Evolutionary conservation across 768 basidiomycete species (phyloP), one percentile per base, ranked within the genome.

Genomic region (Hericium erinaceus): DNA sequence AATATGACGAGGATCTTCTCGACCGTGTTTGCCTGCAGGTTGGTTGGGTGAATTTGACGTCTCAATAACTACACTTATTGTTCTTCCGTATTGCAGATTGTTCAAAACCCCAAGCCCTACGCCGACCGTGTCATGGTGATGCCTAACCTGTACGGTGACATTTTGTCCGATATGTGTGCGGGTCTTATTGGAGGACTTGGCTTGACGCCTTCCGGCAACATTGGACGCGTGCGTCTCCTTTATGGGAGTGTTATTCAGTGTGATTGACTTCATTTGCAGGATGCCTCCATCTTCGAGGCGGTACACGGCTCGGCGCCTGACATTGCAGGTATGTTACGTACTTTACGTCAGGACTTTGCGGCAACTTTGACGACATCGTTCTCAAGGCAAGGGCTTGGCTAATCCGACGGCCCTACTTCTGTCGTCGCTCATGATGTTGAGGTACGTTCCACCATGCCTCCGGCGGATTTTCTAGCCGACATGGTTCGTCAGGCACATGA

Each of bases 221-320:
- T 98, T 70, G 95, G 95, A 64, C 84, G 88, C 64, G 91, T 91
- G 75, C 62, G 85, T 18, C 33, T 33, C 33, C 8, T 33, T 11
- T 24, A 7, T 39, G 22, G 56, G 59, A 39, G 52, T 37, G 37
- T 26, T 15, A 24, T 44, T 22, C 53, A 56, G n/a, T 33, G 22
- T 22, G 62, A 39, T 24, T 60, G 57, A 57, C 60, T 48, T 61
- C 66, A n/a, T 61, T 54, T 61, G 38, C 62, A 93, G 89, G 94
- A 98, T 72, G 97, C 97, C 39, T 98, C 95, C 56, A 99, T 99
- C 72, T 99, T 98, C 65, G 97, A 99, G 76, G 97, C 97, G 60
- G 97, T 99, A 11, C 97, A 99, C 74, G 97, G 97, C 57, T 98
- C 95, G 18, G 97, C 97, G 7, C 95, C 97, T n/a, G 97, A 98